Base-by-base conservation (phyloP, 768 basidiomycete species). In the Lentinula edodes region DNA sequence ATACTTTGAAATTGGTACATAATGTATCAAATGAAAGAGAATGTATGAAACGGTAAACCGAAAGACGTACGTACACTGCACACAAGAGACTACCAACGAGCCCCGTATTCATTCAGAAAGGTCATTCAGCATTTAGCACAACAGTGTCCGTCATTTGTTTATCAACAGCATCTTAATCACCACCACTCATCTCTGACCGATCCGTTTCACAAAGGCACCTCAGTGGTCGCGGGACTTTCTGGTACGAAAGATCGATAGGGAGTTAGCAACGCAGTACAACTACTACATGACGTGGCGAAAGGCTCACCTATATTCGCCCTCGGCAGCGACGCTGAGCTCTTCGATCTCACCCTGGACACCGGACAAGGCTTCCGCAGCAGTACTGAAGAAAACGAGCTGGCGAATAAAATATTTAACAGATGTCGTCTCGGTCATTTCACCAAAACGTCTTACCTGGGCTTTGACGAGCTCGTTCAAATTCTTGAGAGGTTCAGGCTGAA, bases 191-290 rank as follows among this genome's bases (percentile, higher is more conserved):
- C 18, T 16, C n/a, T 28, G 28, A 3, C 28, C 28, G 15, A 23
- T 20, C 13, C 12, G 0, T 16, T 16, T 52, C 39, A 52, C 23
- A 84, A 73, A 42, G 81, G 73, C 15, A 83, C 76, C 72, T 91
- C 81, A 93, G 78, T 93, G 91, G 78, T 93, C 91, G 76, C 91
- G 87, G 73, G 91, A 88, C 85, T 93, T 93, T 76, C 91, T 93
- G 69, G 66, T 63, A 48, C 50, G 61, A 62, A 32, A 16, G 45
- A 36, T n/a, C 12, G 15, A 55, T 48, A 61, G 48, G 28, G n/a
- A 15, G n/a, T 52, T 38, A 43, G 43, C 20, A 45, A 48, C n/a
- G 34, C 13, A 36, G 38, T 56, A 64, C 62, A 53, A 42, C 23
- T 7, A 1, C 7, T 63, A 28, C 35, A 51, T 7, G 8, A 16